These are phyloP conservation scores for Ogataea saltuana DNA, from an alignment of 805 yeast species.

Conservation along the genomic window DNA sequence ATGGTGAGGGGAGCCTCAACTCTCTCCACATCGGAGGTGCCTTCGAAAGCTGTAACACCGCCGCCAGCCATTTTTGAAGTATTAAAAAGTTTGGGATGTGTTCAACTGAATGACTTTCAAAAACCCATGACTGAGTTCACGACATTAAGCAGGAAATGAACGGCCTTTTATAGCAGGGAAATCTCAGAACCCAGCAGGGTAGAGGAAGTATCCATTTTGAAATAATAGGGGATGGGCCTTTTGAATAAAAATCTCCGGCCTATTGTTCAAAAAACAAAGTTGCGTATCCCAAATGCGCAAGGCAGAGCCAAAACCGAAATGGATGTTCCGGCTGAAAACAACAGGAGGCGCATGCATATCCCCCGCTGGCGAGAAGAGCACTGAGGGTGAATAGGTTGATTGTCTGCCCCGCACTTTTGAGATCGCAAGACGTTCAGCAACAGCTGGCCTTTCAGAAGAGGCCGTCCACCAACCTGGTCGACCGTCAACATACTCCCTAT, in stretches of 20 bases:
- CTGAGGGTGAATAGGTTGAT: background rate
- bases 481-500: no score
- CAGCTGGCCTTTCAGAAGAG: no score
- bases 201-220: no score
- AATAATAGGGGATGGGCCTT: background rate
- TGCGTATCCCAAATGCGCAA: no score
- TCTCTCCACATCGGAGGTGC: slow-evolving; percentile 20
- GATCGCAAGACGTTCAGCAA: background rate
- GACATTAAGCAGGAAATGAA: background rate
- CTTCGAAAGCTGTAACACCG: slow-evolving; percentile 7
- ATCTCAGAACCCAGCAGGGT: background rate
- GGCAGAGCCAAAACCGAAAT: background rate
- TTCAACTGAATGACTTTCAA: background rate
- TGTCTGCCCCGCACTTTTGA: slow-evolving; percentile 4
- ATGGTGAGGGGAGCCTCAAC: slow-evolving; percentile 40
- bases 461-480: no score
- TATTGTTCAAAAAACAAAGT: slow-evolving; percentile 6
- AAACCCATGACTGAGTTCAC: no score
- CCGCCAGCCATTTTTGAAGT: slow-evolving; percentile 8
- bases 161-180: slow-evolving; percentile 2
- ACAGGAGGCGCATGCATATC: slow-evolving; percentile 1
- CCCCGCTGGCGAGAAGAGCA: background rate
- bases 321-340: slow-evolving; percentile 6
- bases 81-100: background rate
- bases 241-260: background rate